A percentile compares a stretch with the other conserved stretches of the same genome.
phyloP scores from a whole-genome alignment of 2,329 filamentous ascomycete species.

The Diplodia corticola region DNA sequence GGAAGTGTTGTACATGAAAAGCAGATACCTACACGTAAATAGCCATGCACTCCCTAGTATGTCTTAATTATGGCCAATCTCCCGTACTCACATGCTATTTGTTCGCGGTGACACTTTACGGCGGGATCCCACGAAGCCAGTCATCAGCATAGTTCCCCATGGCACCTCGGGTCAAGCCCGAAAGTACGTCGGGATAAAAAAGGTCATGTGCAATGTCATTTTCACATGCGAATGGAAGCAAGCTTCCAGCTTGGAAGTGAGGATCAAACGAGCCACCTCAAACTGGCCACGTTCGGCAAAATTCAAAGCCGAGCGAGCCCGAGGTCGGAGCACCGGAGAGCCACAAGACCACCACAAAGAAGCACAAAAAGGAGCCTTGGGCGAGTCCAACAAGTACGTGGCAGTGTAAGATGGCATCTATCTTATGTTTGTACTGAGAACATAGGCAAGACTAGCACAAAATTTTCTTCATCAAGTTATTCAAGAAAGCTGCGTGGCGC shows the following conservation, averaged over 20 bases:
- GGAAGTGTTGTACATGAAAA: neutral
- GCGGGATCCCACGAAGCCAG: neutral
- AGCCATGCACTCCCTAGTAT: neutral
- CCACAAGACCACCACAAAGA: neutral
- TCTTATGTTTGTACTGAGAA: neutral
- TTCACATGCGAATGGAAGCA: constrained; percentile 6
- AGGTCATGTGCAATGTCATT: neutral
- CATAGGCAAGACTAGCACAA: neutral
- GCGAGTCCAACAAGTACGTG: neutral
- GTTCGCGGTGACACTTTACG: neutral
- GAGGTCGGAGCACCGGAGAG: constrained; percentile 9
- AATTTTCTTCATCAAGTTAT: neutral
- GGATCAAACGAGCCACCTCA: neutral
- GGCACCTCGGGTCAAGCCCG: neutral
- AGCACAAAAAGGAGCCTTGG: neutral
- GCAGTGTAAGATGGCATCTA: neutral
- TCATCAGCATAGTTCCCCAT: neutral
- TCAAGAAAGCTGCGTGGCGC: constrained; percentile 21
- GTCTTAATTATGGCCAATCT: too few species aligned
- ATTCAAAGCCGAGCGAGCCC: neutral
- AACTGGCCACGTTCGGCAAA: neutral
- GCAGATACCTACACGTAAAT: neutral
- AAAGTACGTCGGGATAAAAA: neutral
- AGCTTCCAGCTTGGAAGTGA: neutral
- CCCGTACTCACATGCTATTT: neutral